Evolutionary conservation across 768 basidiomycete genomes (phyloP), one percentile per base, ranked within the genome.

Genomic region (Hemileccinum rubropunctum): DNA sequence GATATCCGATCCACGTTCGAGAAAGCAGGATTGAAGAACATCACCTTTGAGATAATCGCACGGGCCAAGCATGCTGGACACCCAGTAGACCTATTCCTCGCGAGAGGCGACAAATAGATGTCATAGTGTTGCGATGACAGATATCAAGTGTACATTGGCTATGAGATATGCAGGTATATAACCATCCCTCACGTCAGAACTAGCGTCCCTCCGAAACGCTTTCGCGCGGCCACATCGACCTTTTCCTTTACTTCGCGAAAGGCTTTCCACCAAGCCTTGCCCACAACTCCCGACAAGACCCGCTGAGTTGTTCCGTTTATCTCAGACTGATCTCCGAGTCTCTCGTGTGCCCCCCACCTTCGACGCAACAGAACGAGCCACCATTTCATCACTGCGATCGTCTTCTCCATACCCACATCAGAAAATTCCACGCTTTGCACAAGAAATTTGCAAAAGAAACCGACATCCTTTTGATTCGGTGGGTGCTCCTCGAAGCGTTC

Each of bases 221-320:
- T 78, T 53, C 77, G 74, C 6, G 80, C 78, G 18, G 83, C 75
- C n/a, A 66, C 71, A 56, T 91, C 86, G 69, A 94, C 79, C 58
- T 73, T 75, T 12, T 59, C 71, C 70, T 85, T 89, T 3, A 91
- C 82, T 27, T 79, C 78, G 51, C 78, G 71, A 70, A 90, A 94
- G 7, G 85, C 80, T 44, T 69, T 73, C 92, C 91, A 95, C 93
- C 92, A 95, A 34, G 80, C 80, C 61, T 74, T 73, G 2, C 83
- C 90, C 37, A 87, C 74, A 12, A 36, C 47, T 42, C 71, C 63
- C 32, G 70, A 68, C 62, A 71, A 70, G 65, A 53, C 55, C 55
- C 52, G 65, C 64, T 60, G 23, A 62, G 61, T 28, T 4, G 34
- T 52, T 42, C 66, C 67, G 36, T 71, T 66, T 20, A 65, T 67